Base-by-base conservation (phyloP, 495 filamentous ascomycete genomes). In the Hypoxylon trugodes region DNA sequence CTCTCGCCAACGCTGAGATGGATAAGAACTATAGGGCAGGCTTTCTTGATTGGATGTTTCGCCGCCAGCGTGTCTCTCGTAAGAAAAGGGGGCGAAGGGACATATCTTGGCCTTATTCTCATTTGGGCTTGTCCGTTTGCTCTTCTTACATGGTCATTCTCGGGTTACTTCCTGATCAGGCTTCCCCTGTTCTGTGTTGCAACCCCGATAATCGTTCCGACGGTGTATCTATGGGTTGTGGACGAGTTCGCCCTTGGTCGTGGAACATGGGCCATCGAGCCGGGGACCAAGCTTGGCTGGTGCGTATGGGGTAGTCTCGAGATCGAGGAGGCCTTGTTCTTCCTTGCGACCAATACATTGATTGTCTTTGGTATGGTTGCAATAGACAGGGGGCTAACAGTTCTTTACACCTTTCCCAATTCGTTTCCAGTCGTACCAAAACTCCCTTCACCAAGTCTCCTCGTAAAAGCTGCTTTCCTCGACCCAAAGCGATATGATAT, bases 271-370 rank as follows among this genome's bases (percentile, higher is more conserved):
- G 78, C 81, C 2, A 90, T 90, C 46, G 80, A 82, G 36, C 69
- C 76, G 0, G 84, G 79, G 0, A 90, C 87, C 1, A 89, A 89
- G 62, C 73, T 87, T 8, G 81, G 77, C 9, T 66, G 79, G 51
- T 76, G 82, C 32, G 35, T 89, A 1, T 88, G 87, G 83, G 78
- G 79, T n/a, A 79, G 77, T 10, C 70, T 90, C 16, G 88, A 90
- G 21, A 73, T 90, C 3, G 88, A 90, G 74, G 88, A 89, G 71
- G 86, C 86, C 1, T 30, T 84, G 4, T 91, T 91, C 76, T 91
- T 91, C 71, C 70, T 91, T 3, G 61, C 78, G 13, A 89, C 86
- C 4, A 91, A 90, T 57, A 70, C 76, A 3, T 60, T 91, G 30
- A 84, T 91, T 49, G 82, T 89, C 2, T 82, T 86, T 56, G 87